A percentile compares a stretch with the other conserved stretches of the same genome.
Evolutionary conservation across 441 rosid genomes (phyloP).

Genomic region (Bocquillonia castaneifolia): DNA sequence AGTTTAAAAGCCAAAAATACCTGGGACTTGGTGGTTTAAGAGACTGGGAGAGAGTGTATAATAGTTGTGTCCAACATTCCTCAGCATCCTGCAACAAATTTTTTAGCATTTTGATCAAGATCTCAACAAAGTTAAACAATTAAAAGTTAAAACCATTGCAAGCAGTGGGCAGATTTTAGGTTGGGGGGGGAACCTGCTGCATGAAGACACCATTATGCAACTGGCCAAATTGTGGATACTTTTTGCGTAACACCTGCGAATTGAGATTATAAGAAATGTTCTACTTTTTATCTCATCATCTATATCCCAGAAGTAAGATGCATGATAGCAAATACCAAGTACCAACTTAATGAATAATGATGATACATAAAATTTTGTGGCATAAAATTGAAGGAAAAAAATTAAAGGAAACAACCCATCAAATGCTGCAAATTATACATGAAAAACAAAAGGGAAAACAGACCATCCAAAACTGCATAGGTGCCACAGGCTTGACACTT

Average conservation of each 20-base stretch:
- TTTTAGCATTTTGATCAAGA: conserved; percentile 23
- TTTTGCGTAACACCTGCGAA: conserved; percentile 74
- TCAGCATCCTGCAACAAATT: conserved; percentile 71
- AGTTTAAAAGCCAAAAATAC: conserved; percentile 28
- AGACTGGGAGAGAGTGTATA: conserved; percentile 80
- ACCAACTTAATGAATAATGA: conserved; percentile 1
- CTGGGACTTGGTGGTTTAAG: conserved; percentile 55
- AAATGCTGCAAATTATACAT: conserved; percentile 3
- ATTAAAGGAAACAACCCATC: neutral
- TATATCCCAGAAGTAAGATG: neutral
- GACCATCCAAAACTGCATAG: conserved; percentile 95
- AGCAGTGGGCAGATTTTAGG: neutral
- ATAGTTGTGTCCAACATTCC: conserved; percentile 93
- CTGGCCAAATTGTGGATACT: conserved; percentile 91
- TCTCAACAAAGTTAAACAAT: conserved; percentile 7
- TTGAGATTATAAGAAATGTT: conserved; percentile 4
- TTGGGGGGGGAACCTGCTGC: conserved; percentile 75
- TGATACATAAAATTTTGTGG: neutral
- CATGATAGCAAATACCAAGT: conserved; percentile 2
- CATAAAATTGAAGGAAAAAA: neutral
- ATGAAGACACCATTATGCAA: conserved; percentile 87
- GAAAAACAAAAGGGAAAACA: conserved; percentile 16
- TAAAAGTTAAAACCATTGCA: conserved; percentile 2
- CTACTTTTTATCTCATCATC: neutral
- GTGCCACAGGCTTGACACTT: conserved; percentile 84